Evolutionary conservation across 75 land plant species (phyloP).

Genomic region (Pseudotsuga menziesii): DNA sequence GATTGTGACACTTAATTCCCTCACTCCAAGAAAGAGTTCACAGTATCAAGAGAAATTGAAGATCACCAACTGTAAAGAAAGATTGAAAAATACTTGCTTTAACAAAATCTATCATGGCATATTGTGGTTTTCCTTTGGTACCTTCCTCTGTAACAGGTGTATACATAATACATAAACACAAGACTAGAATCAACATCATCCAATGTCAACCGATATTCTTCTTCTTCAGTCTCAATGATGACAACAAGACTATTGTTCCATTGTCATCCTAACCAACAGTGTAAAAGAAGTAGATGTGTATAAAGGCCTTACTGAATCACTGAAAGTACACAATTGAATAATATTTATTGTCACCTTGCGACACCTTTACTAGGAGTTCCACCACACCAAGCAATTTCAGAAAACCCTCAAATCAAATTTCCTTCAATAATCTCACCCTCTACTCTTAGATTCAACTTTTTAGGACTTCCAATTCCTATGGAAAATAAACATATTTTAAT

Average conservation of each 20-base stretch:
- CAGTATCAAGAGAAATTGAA: background rate
- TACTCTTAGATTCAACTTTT: no score
- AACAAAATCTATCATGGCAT: conserved; percentile 75
- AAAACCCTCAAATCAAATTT: no score
- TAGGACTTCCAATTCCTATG: no score
- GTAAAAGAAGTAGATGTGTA: conserved; percentile 14
- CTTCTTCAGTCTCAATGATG: conserved; percentile 84
- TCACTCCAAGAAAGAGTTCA: background rate
- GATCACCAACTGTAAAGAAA: background rate
- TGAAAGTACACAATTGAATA: background rate
- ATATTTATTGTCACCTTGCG: conserved; percentile 34
- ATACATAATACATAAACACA: conserved; percentile 89
- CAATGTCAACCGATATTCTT: conserved; percentile 61
- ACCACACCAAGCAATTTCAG: no score
- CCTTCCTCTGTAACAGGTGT: conserved; percentile 97
- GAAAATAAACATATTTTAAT: no score
- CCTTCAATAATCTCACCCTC: no score
- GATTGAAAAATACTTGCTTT: conserved; percentile 64
- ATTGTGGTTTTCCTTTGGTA: conserved; percentile 87
- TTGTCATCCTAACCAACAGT: conserved; percentile 81
- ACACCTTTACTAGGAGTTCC: no score
- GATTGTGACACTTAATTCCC: background rate
- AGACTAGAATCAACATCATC: conserved; percentile 88
- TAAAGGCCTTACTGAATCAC: background rate
- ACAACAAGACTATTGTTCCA: conserved; percentile 78